Evolutionary conservation across 148 eudicot genomes (phyloP).

Genomic region (Selenicereus undatus): DNA sequence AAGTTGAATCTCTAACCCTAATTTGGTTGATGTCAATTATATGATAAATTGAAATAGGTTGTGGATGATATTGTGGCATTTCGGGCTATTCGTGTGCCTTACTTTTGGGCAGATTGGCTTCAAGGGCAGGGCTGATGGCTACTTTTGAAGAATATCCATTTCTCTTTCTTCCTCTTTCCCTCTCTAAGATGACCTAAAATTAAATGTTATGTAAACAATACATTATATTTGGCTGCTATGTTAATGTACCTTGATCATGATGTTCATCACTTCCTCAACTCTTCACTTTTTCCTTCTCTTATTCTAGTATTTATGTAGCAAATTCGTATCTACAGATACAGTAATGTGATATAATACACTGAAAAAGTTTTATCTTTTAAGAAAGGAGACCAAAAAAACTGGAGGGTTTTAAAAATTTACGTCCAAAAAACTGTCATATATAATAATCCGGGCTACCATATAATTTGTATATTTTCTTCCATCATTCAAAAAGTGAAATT

Average conservation of each 20-base stretch:
- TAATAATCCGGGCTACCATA: too few species aligned
- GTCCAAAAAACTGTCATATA: too few species aligned
- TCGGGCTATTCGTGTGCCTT: constrained; percentile 76
- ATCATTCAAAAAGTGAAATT: constrained; percentile 28
- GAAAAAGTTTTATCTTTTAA: too few species aligned
- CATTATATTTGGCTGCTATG: constrained; percentile 3
- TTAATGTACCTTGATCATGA: background rate
- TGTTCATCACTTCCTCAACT: constrained; percentile 1
- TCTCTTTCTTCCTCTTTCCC: constrained; percentile 2
- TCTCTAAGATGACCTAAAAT: background rate
- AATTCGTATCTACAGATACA: too few species aligned
- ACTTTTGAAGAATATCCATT: constrained; percentile 44
- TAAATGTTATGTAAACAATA: constrained; percentile 8
- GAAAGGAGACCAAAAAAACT: too few species aligned
- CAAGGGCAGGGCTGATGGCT: constrained; percentile 93
- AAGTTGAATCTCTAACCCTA: background rate
- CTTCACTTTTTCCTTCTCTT: constrained; percentile 1
- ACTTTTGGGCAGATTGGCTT: constrained; percentile 98
- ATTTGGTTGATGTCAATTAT: background rate
- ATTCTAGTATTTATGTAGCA: too few species aligned
- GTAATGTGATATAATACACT: too few species aligned
- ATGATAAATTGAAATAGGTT: constrained; percentile 43
- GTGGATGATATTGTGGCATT: constrained; percentile 88
- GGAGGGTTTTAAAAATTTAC: too few species aligned
- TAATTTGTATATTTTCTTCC: background rate